These are phyloP conservation scores for Grifola frondosa DNA, from an alignment of 1,284 basidiomycete genomes.

Conservation along the genomic window DNA sequence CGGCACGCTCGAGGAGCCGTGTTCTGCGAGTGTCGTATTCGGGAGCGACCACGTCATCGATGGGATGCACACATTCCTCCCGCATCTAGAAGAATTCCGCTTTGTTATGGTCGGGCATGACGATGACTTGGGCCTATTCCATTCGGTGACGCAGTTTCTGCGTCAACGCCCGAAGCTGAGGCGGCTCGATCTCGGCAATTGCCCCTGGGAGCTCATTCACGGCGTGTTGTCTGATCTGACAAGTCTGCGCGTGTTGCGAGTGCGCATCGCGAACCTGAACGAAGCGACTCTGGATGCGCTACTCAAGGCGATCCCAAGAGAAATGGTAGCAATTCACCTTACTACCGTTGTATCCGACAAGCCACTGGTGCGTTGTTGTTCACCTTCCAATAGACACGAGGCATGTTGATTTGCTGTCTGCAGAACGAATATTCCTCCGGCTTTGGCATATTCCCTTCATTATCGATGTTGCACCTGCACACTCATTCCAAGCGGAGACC, in stretches of 20 bases:
- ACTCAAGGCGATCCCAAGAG: slow-evolving; percentile 43
- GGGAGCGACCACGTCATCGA: slow-evolving; percentile 59
- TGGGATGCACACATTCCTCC: slow-evolving; percentile 57
- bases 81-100: slow-evolving; percentile 58
- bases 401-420: not conserved
- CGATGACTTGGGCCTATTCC: slow-evolving; percentile 51
- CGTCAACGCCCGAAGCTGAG: slow-evolving; percentile 46
- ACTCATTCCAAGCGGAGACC: slow-evolving; percentile 46
- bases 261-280: slow-evolving; percentile 51
- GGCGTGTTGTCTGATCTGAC: slow-evolving; percentile 48
- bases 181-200: slow-evolving; percentile 57
- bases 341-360: slow-evolving; percentile 48
- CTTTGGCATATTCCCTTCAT: slow-evolving; percentile 47
- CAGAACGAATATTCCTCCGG: slow-evolving; percentile 51
- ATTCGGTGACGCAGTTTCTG: slow-evolving; percentile 54
- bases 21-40: slow-evolving; percentile 59
- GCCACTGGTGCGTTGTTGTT: slow-evolving; percentile 42
- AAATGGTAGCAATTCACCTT: slow-evolving; percentile 54
- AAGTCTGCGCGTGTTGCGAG: slow-evolving; percentile 52
- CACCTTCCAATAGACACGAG: not conserved
- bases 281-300: slow-evolving; percentile 39
- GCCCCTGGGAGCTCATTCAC: slow-evolving; percentile 60
- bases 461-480: slow-evolving; percentile 60
- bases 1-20: slow-evolving; percentile 60
- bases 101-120: slow-evolving; percentile 64